Conservation (phyloP, 2,329 filamentous ascomycete genomes). For the Pyrenochaeta sp. region DNA sequence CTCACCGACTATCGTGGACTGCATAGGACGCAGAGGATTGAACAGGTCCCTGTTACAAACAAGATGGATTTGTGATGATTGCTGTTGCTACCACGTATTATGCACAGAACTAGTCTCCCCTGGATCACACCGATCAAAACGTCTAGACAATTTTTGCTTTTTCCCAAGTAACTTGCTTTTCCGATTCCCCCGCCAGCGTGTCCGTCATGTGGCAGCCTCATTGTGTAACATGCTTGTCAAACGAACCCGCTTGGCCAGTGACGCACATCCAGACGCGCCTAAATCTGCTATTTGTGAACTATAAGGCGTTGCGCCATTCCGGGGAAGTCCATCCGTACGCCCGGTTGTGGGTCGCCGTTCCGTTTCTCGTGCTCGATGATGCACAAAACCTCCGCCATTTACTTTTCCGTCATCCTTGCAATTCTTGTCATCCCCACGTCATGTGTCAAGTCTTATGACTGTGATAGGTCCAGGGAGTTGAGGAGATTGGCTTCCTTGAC, state of each 20-base stretch:
- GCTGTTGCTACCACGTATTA: too few relatives aligned
- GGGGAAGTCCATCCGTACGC: conserved; percentile 1
- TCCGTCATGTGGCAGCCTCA: conserved; percentile 2
- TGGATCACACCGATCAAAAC: background rate
- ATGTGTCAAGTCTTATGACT: conserved; percentile 1
- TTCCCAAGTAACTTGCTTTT: conserved; percentile 3
- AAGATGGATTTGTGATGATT: too few relatives aligned
- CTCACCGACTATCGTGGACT: too few relatives aligned
- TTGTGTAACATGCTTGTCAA: conserved; percentile 1
- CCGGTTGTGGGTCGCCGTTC: background rate
- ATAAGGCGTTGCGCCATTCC: background rate
- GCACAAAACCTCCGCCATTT: background rate
- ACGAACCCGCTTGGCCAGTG: background rate
- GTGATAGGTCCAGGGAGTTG: conserved; percentile 19
- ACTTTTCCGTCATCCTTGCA: too few relatives aligned
- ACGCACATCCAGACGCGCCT: background rate
- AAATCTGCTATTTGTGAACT: background rate
- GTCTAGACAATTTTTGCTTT: conserved; percentile 1
- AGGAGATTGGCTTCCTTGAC: conserved; percentile 89
- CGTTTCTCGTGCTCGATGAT: too few relatives aligned
- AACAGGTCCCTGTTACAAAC: too few relatives aligned
- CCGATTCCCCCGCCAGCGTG: background rate
- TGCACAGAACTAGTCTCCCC: background rate
- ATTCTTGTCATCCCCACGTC: background rate
- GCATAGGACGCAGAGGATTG: too few relatives aligned